Evolutionary conservation across 306 rosid genomes (phyloP), one percentile per base, ranked within the genome.

Genomic region (Trifolium pratense): DNA sequence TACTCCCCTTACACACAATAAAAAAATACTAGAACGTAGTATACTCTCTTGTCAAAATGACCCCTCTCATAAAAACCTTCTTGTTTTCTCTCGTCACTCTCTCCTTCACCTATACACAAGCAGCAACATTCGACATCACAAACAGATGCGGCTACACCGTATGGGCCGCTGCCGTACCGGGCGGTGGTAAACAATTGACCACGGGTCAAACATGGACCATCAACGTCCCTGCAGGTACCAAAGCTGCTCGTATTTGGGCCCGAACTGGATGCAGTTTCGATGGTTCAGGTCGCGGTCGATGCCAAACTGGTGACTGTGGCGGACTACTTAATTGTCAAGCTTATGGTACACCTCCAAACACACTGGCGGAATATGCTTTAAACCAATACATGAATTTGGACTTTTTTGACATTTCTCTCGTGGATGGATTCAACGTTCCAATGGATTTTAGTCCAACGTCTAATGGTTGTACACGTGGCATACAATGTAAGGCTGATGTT

Each of bases 241-340:
- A 1, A 1, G 14, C 9, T 10, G 86, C 68, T 11, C 87, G 89
- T n/a, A 79, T 90, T 18, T 90, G 96, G 92, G 85, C 83, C 0
- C 87, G 92, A 8, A 89, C 96, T 5, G 74, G 80, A 13, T 87
- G 95, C 78, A 79, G 12, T 34, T 87, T 87, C 2, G 86, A 85
- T 3, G 68, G 64, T 1, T 16, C 70, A 0, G 87, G 90, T 1
- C 70, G 20, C 0, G 90, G 89, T 5, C 68, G 7, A 1, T 89
- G 96, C 42, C 62, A 64, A 34, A 87, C 90, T 0, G 92, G 92
- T 0, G 96, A 89, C 14, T 89, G 90, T 1, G 83, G 80, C 0
- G 87, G 90, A 4, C 56, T 55, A 9, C 76, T 86, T 1, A 61
- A 25, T 2, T 87, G 90, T 46, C 20, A 51, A 15, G 80, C n/a